Percentiles rank a stretch among this genome's conserved stretches.
Evolutionary conservation across 768 basidiomycete genomes (phyloP).

Genomic region (Pisolithus tinctorius): DNA sequence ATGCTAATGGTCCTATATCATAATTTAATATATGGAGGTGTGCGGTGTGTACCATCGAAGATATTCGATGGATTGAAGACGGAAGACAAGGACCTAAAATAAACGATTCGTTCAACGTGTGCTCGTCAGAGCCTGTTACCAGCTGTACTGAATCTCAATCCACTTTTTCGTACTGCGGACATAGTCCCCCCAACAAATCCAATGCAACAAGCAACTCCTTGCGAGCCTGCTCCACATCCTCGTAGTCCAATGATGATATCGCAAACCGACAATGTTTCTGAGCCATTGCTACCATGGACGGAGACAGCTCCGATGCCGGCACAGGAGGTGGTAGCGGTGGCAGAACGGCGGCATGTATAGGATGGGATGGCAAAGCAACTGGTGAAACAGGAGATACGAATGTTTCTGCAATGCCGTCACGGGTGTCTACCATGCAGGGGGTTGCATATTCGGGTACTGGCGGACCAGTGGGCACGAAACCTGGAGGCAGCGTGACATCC

Average conservation of each 20-base stretch:
- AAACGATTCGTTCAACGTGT: too few relatives aligned
- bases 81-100: too few relatives aligned
- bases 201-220: constrained; percentile 79
- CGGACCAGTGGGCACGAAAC: constrained; percentile 22
- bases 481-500: constrained; percentile 17
- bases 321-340: constrained; percentile 18
- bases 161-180: neutral
- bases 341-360: neutral
- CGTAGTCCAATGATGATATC: constrained; percentile 92
- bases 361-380: neutral
- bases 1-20: too few relatives aligned
- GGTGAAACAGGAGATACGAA: constrained; percentile 6
- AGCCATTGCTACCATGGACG: constrained; percentile 58
- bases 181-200: constrained; percentile 50
- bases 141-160: too few relatives aligned
- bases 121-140: neutral
- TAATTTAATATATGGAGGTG: too few relatives aligned
- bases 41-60: too few relatives aligned
- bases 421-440: constrained; percentile 1
- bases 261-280: constrained; percentile 94
- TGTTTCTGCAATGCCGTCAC: constrained; percentile 1
- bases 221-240: constrained; percentile 82
- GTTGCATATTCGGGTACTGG: constrained; percentile 8
- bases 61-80: too few relatives aligned
- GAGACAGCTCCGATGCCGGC: constrained; percentile 44